Base-by-base conservation (phyloP, 306 rosid genomes). In the Sophora flavescens region DNA sequence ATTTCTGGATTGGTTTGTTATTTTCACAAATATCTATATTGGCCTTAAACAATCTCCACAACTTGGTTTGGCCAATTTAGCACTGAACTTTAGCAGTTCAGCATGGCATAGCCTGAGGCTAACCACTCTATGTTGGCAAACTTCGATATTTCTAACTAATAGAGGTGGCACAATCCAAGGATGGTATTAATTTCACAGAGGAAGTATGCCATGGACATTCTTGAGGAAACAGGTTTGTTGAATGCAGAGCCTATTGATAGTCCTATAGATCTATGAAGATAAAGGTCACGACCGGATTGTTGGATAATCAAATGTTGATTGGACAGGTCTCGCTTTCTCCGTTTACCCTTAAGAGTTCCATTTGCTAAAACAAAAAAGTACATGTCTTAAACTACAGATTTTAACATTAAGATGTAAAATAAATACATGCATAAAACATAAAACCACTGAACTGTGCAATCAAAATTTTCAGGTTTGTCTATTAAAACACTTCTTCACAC, bases 401-500 rank as follows among this genome's bases (percentile, higher is more conserved):
- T 72, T 36, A 47, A 62, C 45, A 69, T 57, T 64, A 75, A 57
- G 39, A 58, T 42, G 65, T 44, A 66, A 11, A 32, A 44, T 51
- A 75, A 39, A 44, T 51, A 79, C 33, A 63, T 15, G 26, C 10
- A 32, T 53, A 53, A 8, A 63, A 38, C 15, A 63, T 22, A 67
- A n/a, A 81, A 63, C 13, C 8, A 14, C 13, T 28, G 28, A 54
- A 72, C 41, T 63, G 42, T 75, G 33, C 41, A 39, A 26, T 36
- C 52, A 63, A 81, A 53, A 30, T 3, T 54, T 70, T 76, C 17
- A 9, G 70, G 36, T 42, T 41, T 60, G 41, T 64, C 51, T 16
- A 64, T 72, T 65, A 66, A 11, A 50, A 60, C 80, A 63, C 56
- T 61, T 78, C 70, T 59, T 63, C 41, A 64, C 45, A 54, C 63